Evolutionary conservation across 371 early-diverging fungal species (phyloP), one percentile per base, ranked within the genome.

Genomic region (Mucor saturninus): DNA sequence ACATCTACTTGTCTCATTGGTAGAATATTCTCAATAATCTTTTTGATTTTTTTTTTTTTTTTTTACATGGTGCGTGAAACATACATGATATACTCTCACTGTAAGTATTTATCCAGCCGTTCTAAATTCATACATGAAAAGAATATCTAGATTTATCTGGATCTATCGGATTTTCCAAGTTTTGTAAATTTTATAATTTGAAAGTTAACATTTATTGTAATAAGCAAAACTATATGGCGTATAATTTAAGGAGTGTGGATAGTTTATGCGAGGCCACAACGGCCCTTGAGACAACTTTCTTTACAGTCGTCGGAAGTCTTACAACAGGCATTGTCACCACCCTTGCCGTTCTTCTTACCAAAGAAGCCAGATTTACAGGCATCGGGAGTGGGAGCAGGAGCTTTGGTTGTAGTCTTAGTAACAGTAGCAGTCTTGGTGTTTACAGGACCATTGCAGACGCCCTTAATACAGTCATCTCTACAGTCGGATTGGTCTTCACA

Each of bases 291-390:
- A 49, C 67, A 67, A 31, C 30, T 31, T 35, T 67, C 48, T 15
- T 14, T 29, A 39, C 67, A 67, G 4, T 62, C 67, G 31, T 52
- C 48, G 26, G 45, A 15, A 4, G 54, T 40, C 11, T 61, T 46
- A 26, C 67, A 67, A 35, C 62, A 67, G 51, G 57, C 62, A 28
- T 51, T 50, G 21, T 39, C 45, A 9, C 59, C 54, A 8, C 65
- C 65, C 40, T 59, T 55, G 31, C 65, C 65, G 6, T 54, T 62
- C 15, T n/a, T 26, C 15, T 58, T 21, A 0, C 62, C 62, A 42
- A 13, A 42, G 10, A 42, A 51, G 4, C 58, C 64, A 35, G 58
- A 31, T 9, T 30, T 38, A 67, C 58, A 62, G 5, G 60, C 13
- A 43, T 53, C 32, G 42, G 62, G 28, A 14, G 52, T 56, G 30